phyloP scores from a whole-genome alignment of 2,329 filamentous ascomycete genomes.

The Xylaria arbuscula region DNA sequence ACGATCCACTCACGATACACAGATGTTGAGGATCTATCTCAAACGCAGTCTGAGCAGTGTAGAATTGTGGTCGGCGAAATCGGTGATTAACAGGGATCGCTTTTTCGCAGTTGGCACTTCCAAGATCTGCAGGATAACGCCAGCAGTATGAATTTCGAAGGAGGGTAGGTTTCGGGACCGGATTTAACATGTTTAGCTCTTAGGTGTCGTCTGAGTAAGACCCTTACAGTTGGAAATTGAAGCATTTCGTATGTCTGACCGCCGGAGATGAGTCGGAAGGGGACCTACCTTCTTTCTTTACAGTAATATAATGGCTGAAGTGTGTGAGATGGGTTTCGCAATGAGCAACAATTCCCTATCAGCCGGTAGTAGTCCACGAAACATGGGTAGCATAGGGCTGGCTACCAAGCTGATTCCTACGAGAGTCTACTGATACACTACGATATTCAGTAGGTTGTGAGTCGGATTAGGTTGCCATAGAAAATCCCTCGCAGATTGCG shows the following conservation, averaged over 20 bases:
- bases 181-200: background rate
- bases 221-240: background rate
- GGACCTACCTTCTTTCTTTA: conserved; percentile 1
- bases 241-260: conserved; percentile 10
- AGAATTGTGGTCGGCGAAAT: conserved; percentile 27
- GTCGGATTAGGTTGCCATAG: conserved; percentile 16
- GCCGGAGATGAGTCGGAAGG: conserved; percentile 30
- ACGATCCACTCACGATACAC: conserved; percentile 19
- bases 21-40: conserved; percentile 7
- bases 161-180: conserved; percentile 25
- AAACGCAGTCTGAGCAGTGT: background rate
- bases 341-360: conserved; percentile 35
- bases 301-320: conserved; percentile 4
- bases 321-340: conserved; percentile 24
- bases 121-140: conserved; percentile 25
- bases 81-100: conserved; percentile 8
- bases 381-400: conserved; percentile 18
- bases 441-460: background rate
- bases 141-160: conserved; percentile 22
- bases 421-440: conserved; percentile 10
- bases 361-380: background rate
- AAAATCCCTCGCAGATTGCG: conserved; percentile 31
- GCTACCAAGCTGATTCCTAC: conserved; percentile 17
- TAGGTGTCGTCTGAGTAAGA: conserved; percentile 30
- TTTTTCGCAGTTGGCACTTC: background rate